Conservation (phyloP, 2,329 filamentous ascomycete genomes). For the Macroventuria anomochaeta region DNA sequence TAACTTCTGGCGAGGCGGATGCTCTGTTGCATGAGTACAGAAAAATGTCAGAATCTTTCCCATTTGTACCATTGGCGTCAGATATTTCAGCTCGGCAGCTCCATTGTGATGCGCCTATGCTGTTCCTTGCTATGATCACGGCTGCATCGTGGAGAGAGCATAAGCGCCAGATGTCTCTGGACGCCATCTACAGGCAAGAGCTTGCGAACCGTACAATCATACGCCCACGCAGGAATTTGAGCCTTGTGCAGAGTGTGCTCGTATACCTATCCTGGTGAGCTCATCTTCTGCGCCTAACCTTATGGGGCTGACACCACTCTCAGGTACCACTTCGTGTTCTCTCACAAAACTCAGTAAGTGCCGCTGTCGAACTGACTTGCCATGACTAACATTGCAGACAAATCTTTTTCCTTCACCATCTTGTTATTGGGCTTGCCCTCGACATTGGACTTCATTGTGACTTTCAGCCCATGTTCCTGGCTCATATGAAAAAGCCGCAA, state of each 20-base stretch:
- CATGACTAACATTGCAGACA: constrained; percentile 3
- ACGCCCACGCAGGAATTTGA: constrained; percentile 34
- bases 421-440: constrained; percentile 40
- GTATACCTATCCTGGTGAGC: constrained; percentile 44
- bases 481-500: constrained; percentile 3
- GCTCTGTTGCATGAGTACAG: constrained; percentile 35
- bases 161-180: constrained; percentile 34
- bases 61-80: constrained; percentile 37
- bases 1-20: constrained; percentile 37
- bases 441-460: constrained; percentile 40
- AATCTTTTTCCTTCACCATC: constrained; percentile 41
- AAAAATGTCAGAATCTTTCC: constrained; percentile 38
- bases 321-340: constrained; percentile 47
- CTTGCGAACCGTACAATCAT: constrained; percentile 45
- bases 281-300: background rate
- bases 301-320: background rate
- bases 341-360: constrained; percentile 43
- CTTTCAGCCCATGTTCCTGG: constrained; percentile 22
- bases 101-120: constrained; percentile 37
- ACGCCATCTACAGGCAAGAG: constrained; percentile 36
- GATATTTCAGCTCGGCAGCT: constrained; percentile 26
- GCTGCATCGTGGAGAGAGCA: constrained; percentile 40
- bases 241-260: constrained; percentile 42
- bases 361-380: background rate
- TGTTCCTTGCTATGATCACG: constrained; percentile 40